Evolutionary conservation across 1,139 yeast species (phyloP).

Genomic region (Geotrichum fermentans): DNA sequence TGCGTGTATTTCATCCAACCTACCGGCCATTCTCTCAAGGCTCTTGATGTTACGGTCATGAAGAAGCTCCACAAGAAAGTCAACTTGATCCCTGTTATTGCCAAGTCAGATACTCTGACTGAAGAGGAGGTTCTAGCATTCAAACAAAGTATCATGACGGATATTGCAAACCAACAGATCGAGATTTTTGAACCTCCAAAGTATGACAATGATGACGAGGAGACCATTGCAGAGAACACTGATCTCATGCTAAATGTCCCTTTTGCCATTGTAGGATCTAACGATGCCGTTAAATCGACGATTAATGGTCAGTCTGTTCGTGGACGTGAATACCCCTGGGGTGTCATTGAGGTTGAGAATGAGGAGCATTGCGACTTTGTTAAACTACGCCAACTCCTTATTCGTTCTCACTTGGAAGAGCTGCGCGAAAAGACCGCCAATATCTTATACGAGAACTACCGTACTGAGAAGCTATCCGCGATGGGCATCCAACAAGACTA

Average conservation of each 20-base stretch:
- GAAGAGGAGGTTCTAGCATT: constrained; percentile 77
- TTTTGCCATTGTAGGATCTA: constrained; percentile 92
- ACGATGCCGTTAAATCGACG: constrained; percentile 61
- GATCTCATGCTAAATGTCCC: constrained; percentile 53
- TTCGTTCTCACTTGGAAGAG: constrained; percentile 90
- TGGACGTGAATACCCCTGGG: constrained; percentile 98
- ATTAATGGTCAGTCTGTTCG: constrained; percentile 74
- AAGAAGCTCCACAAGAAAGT: constrained; percentile 85
- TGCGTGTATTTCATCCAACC: constrained; percentile 97
- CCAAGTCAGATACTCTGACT: constrained; percentile 89
- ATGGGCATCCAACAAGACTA: constrained; percentile 93
- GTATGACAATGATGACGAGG: constrained; percentile 84
- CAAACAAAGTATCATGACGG: constrained; percentile 67
- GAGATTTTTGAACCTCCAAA: constrained; percentile 73
- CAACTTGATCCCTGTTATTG: constrained; percentile 88
- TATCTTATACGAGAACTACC: constrained; percentile 77
- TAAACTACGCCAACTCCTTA: constrained; percentile 80
- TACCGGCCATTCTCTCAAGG: constrained; percentile 87
- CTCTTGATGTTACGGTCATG: constrained; percentile 87
- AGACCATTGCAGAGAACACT: constrained; percentile 56
- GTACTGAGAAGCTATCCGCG: constrained; percentile 71
- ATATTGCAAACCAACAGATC: constrained; percentile 70
- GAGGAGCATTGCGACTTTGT: constrained; percentile 92
- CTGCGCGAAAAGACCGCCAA: constrained; percentile 81
- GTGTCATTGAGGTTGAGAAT: constrained; percentile 91